Evolutionary conservation across 2,329 filamentous ascomycete genomes (phyloP).

Genomic region (Sporothrix brunneoviolacea): DNA sequence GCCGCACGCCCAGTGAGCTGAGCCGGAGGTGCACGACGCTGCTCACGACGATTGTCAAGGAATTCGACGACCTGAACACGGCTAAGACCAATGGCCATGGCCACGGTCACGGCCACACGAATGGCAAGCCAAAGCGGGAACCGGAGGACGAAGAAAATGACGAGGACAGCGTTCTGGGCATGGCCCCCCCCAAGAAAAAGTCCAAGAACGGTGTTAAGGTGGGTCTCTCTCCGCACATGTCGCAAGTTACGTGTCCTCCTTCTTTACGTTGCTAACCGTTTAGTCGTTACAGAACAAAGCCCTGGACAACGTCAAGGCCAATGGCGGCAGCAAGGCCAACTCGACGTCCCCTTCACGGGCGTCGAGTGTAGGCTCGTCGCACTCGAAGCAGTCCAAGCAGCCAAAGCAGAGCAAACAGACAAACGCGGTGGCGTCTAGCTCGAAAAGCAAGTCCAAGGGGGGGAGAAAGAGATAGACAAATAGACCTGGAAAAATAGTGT

Average conservation of each 20-base stretch:
- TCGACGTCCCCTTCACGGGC: slow-evolving; percentile 76
- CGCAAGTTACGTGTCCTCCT: no score
- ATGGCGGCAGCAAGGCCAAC: slow-evolving; percentile 56
- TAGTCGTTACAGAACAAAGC: slow-evolving; percentile 69
- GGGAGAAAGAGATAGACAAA: slow-evolving; percentile 17
- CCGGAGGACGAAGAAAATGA: slow-evolving; percentile 76
- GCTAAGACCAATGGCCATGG: slow-evolving; percentile 41
- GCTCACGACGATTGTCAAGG: slow-evolving; percentile 87
- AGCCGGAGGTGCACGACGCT: slow-evolving; percentile 88
- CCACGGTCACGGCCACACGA: slow-evolving; percentile 39
- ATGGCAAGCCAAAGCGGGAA: slow-evolving; percentile 68
- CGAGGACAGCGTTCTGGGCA: slow-evolving; percentile 71
- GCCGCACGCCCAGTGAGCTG: slow-evolving; percentile 86
- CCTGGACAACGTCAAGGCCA: slow-evolving; percentile 77
- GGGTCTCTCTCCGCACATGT: slow-evolving; percentile 34
- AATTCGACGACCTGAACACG: slow-evolving; percentile 69
- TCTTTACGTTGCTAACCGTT: neutral
- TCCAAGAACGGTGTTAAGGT: slow-evolving; percentile 84
- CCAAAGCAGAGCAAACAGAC: slow-evolving; percentile 29
- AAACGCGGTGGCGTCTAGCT: neutral
- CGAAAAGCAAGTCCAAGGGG: slow-evolving; percentile 19
- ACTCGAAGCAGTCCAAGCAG: slow-evolving; percentile 34
- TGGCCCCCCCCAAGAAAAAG: slow-evolving; percentile 91
- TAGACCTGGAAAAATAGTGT: no score
- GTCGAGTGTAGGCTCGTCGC: slow-evolving; percentile 76